Percentiles rank a stretch among this genome's conserved stretches.
phyloP scores from a whole-genome alignment of 371 early-diverging fungal species.

The Mortierella sp. region DNA sequence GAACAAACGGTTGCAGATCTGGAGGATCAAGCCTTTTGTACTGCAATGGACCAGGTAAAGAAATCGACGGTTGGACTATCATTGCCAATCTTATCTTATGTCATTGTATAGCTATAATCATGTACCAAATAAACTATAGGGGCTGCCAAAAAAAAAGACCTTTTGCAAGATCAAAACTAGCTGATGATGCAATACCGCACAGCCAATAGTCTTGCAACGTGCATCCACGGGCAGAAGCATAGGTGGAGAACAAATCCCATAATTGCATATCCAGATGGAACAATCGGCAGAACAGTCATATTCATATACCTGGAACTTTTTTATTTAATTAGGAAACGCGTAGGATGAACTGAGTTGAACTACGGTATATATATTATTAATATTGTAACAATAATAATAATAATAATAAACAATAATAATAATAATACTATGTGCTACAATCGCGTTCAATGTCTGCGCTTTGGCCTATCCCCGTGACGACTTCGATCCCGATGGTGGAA shows the following conservation, averaged over 20 bases:
- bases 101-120: background rate
- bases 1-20: background rate
- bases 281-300: background rate
- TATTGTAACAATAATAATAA: background rate
- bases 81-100: background rate
- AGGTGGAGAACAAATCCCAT: background rate
- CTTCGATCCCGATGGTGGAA: too few species aligned
- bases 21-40: constrained; percentile 24
- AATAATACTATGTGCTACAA: too few species aligned
- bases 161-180: background rate
- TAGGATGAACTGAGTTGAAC: too few species aligned
- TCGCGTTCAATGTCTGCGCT: background rate
- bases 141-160: background rate
- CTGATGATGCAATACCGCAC: background rate
- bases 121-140: background rate
- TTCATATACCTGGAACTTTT: background rate
- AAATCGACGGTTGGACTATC: background rate
- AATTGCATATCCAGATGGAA: background rate
- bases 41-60: background rate
- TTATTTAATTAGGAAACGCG: background rate
- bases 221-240: background rate
- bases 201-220: constrained; percentile 7
- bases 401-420: too few species aligned
- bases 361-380: too few species aligned
- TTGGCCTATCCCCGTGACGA: background rate